These are phyloP conservation scores for Penicillium frequentans DNA, from an alignment of 2,329 filamentous ascomycete species.

Conservation along the genomic window DNA sequence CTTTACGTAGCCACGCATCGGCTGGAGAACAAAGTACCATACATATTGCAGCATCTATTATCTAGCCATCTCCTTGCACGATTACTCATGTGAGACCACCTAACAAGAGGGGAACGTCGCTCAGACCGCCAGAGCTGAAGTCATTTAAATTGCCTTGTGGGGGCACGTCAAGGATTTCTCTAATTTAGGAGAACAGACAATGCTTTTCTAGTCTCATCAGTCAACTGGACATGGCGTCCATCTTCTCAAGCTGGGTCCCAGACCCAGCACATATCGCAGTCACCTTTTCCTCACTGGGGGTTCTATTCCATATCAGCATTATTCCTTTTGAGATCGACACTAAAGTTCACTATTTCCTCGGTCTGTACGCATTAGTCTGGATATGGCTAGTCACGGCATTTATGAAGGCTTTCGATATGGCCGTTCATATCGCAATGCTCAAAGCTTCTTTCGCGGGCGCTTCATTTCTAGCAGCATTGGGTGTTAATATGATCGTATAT, in stretches of 20 bases:
- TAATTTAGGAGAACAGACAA: background rate
- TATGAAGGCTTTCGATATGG: background rate
- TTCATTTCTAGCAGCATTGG: background rate
- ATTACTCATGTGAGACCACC: background rate
- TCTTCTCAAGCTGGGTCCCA: background rate
- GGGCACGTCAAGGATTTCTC: background rate
- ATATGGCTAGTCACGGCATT: background rate
- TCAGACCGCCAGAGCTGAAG: background rate
- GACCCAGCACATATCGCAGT: background rate
- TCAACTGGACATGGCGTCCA: background rate
- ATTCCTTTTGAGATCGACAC: background rate
- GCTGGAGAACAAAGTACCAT: background rate
- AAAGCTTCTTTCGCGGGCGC: background rate
- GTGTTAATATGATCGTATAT: slow-evolving; percentile 5
- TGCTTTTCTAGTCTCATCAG: background rate
- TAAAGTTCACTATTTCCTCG: background rate
- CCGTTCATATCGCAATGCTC: background rate
- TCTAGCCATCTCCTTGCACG: background rate
- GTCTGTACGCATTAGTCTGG: background rate
- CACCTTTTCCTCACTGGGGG: background rate
- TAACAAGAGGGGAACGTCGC: background rate
- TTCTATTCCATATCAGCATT: background rate
- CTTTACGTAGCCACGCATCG: background rate
- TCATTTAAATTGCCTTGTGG: background rate
- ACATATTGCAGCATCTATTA: background rate